These are phyloP conservation scores for Gardenia jasminoides DNA, from an alignment of 257 asterid genomes.

Conservation along the genomic window DNA sequence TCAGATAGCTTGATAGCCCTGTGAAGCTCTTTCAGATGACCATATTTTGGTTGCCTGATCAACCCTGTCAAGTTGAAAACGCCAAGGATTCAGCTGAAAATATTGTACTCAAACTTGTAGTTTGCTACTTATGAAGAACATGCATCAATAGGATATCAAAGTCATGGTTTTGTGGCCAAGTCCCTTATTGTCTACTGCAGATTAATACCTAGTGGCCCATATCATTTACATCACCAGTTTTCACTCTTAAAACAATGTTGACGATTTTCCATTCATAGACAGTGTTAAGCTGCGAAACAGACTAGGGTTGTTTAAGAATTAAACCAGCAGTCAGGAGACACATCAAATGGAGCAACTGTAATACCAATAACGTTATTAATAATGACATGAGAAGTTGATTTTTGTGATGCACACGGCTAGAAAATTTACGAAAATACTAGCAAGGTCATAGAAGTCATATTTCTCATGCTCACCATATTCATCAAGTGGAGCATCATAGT, in stretches of 20 bases:
- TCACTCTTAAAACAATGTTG: background rate
- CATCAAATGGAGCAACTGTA: background rate
- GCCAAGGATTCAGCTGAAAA: slow-evolving; percentile 15
- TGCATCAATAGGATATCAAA: background rate
- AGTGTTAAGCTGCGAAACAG: background rate
- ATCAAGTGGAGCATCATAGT: slow-evolving; percentile 84
- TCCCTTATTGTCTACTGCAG: background rate
- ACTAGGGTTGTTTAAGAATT: background rate
- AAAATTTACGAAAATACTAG: background rate
- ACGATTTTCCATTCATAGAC: background rate
- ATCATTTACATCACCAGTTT: background rate
- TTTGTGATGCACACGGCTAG: background rate
- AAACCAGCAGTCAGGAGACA: background rate
- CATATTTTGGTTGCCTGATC: slow-evolving; percentile 83
- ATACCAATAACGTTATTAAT: background rate
- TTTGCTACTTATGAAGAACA: background rate
- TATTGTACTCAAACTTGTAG: background rate
- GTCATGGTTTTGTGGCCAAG: background rate
- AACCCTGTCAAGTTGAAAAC: slow-evolving; percentile 48
- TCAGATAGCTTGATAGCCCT: slow-evolving; percentile 78
- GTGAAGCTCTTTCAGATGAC: slow-evolving; percentile 89
- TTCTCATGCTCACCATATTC: slow-evolving; percentile 34
- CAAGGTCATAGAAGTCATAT: background rate
- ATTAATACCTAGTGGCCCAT: background rate
- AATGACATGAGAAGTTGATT: background rate